phyloP scores from a whole-genome alignment of 495 filamentous ascomycete genomes.

The Cercophora newfieldiana region DNA sequence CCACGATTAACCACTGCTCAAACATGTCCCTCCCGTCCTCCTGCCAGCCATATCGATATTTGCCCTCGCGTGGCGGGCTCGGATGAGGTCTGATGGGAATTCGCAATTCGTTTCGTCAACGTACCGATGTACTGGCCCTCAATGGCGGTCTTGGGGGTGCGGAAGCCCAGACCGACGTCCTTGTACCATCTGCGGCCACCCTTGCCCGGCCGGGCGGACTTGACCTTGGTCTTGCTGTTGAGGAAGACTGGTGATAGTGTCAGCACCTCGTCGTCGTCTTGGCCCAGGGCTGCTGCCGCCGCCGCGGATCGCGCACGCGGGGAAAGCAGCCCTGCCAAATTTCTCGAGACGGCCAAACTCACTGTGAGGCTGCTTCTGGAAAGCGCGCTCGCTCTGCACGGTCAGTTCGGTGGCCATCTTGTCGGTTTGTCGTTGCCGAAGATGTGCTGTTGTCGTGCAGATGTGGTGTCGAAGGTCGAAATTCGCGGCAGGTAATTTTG shows the following conservation, averaged over 20 bases:
- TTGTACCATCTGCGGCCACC: constrained; percentile 95
- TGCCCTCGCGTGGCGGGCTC: background rate
- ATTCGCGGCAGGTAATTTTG: constrained; percentile 31
- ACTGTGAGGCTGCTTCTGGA: constrained; percentile 98
- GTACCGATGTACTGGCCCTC: constrained; percentile 99
- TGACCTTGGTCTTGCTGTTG: constrained; percentile 86
- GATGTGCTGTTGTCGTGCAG: constrained; percentile 29
- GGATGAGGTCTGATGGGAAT: constrained; percentile 11
- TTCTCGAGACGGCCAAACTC: constrained; percentile 23
- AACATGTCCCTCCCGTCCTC: constrained; percentile 1
- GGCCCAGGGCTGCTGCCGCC: background rate
- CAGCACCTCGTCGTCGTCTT: constrained; percentile 19
- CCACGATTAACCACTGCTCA: constrained; percentile 23
- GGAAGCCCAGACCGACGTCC: constrained; percentile 98
- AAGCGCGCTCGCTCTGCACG: constrained; percentile 97
- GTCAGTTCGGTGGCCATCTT: constrained; percentile 97
- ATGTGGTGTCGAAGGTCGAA: constrained; percentile 23
- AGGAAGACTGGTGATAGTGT: constrained; percentile 65
- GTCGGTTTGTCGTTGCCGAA: constrained; percentile 53
- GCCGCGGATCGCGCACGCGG: background rate
- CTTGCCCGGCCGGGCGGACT: constrained; percentile 82
- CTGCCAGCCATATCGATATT: background rate
- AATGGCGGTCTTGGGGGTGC: constrained; percentile 95
- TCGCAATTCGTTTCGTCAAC: constrained; percentile 37
- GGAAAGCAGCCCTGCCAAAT: background rate